phyloP scores from a whole-genome alignment of 2,329 filamentous ascomycete genomes.

The Elsinoe arachidis region DNA sequence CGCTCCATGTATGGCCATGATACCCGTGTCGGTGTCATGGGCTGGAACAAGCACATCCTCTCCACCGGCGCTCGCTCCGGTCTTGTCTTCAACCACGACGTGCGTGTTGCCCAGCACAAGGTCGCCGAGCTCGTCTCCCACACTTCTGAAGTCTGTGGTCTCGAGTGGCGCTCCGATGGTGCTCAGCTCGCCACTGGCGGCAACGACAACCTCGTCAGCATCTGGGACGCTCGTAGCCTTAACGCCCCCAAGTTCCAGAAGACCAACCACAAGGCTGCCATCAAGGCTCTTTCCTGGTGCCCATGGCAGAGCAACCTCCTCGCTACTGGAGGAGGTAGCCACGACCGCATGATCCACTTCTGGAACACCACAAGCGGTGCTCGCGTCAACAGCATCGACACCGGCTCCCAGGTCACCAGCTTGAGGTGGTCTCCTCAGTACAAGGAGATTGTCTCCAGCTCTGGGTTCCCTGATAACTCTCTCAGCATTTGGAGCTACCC shows the following conservation, averaged over 20 bases:
- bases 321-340: slow-evolving; percentile 89
- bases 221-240: slow-evolving; percentile 94
- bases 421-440: slow-evolving; percentile 95
- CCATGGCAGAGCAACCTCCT: slow-evolving; percentile 97
- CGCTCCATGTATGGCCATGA: slow-evolving; percentile 98
- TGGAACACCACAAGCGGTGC: slow-evolving; percentile 99
- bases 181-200: slow-evolving; percentile 94
- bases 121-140: slow-evolving; percentile 93
- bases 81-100: slow-evolving; percentile 96
- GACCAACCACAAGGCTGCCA: slow-evolving; percentile 97
- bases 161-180: slow-evolving; percentile 95
- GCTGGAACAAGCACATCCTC: slow-evolving; percentile 97
- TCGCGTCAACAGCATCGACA: slow-evolving; percentile 98
- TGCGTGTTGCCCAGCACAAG: slow-evolving; percentile 96
- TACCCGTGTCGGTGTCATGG: slow-evolving; percentile 93
- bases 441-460: slow-evolving; percentile 95
- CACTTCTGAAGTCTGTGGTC: slow-evolving; percentile 93
- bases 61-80: slow-evolving; percentile 92
- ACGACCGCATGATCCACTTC: slow-evolving; percentile 98
- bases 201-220: slow-evolving; percentile 97
- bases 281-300: slow-evolving; percentile 98
- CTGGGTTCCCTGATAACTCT: slow-evolving; percentile 98
- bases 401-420: slow-evolving; percentile 92
- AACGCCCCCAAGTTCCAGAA: slow-evolving; percentile 97
- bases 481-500: slow-evolving; percentile 99